These are phyloP conservation scores for Hemisphaericaspora subhashii DNA, from an alignment of 1,139 yeast species.

Conservation along the genomic window DNA sequence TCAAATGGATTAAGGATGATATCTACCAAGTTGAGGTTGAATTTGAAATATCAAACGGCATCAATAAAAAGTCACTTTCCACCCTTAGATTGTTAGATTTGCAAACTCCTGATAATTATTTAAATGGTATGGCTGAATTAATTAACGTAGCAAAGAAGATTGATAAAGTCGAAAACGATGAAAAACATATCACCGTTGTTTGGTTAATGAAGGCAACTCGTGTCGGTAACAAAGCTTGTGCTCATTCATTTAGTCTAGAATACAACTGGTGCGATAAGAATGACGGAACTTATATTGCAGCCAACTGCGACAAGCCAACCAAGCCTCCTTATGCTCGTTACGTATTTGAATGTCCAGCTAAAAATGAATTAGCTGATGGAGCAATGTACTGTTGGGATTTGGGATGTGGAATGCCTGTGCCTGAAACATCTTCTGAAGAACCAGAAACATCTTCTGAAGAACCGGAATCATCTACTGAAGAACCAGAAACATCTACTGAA, in stretches of 20 bases:
- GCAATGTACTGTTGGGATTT: slow-evolving; percentile 4
- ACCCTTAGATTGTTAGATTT: slow-evolving; percentile 2
- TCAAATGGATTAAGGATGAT: slow-evolving; percentile 5
- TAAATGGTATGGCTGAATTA: slow-evolving; percentile 4
- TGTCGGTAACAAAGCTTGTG: not conserved
- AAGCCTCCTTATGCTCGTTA: slow-evolving; percentile 1
- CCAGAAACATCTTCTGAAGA: slow-evolving; percentile 1
- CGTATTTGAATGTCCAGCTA: slow-evolving; percentile 1
- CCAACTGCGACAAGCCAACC: not conserved
- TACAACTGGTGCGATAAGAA: not conserved
- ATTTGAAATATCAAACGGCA: slow-evolving; percentile 6
- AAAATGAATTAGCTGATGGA: slow-evolving; percentile 2
- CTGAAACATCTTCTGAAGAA: slow-evolving; percentile 1
- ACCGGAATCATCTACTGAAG: not conserved
- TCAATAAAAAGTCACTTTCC: slow-evolving; percentile 5
- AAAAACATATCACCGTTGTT: slow-evolving; percentile 4
- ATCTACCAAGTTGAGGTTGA: slow-evolving; percentile 6
- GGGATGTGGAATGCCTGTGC: not conserved
- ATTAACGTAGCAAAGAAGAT: not conserved
- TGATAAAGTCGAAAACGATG: slow-evolving; percentile 3
- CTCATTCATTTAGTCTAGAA: slow-evolving; percentile 2
- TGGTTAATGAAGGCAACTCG: slow-evolving; percentile 6
- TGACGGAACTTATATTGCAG: slow-evolving; percentile 2
- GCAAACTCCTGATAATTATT: slow-evolving; percentile 5
- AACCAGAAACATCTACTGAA: not conserved